phyloP scores from a whole-genome alignment of 352 stramenopile genomes.

The Pelagophyceae sp. region DNA sequence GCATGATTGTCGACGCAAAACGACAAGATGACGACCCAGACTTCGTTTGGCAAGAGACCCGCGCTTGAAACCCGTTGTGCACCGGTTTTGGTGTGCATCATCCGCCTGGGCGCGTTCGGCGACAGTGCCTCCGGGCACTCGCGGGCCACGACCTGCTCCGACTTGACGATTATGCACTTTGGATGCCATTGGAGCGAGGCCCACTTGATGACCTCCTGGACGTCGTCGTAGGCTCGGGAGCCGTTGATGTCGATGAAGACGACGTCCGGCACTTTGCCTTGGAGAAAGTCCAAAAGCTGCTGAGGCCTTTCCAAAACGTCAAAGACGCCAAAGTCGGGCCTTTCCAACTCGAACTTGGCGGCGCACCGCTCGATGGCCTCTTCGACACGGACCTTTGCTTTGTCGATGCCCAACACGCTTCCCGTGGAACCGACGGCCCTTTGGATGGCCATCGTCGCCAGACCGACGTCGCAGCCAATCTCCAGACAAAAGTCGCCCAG shows the following conservation, averaged over 20 bases:
- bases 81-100: neutral
- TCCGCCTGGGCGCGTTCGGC: neutral
- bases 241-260: constrained; percentile 18
- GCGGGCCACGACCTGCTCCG: neutral
- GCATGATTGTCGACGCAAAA: too few relatives aligned
- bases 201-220: neutral
- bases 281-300: neutral
- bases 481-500: neutral
- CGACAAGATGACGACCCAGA: too few relatives aligned
- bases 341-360: neutral
- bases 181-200: neutral
- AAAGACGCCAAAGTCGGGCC: neutral
- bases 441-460: neutral
- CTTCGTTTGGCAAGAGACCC: too few relatives aligned
- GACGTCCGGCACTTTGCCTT: neutral
- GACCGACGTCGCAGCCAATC: constrained; percentile 3
- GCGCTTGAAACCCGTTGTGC: too few relatives aligned
- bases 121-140: neutral
- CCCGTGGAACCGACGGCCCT: neutral
- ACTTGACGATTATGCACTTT: neutral
- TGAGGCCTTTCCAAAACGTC: neutral
- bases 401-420: constrained; percentile 3
- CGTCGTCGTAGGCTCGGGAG: neutral
- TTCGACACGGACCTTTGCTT: neutral
- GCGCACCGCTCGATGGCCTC: neutral